A percentile compares a stretch with the other conserved stretches of the same genome.
These are phyloP conservation scores for Avena insularis DNA, from an alignment of 176 grass and related monocot genomes.

Conservation along the genomic window DNA sequence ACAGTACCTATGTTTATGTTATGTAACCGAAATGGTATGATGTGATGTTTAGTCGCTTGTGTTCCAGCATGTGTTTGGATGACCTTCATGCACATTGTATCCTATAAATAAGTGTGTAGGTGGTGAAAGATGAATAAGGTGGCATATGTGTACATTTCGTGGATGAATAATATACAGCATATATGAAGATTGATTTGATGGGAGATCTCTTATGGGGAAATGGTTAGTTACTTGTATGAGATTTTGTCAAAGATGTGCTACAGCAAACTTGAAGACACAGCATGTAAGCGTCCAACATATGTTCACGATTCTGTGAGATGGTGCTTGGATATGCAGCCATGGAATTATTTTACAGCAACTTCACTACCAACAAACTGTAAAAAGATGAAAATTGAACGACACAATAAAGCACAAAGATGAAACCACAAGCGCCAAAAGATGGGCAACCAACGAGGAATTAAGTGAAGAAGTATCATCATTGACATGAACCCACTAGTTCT, in stretches of 20 bases:
- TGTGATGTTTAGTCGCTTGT: not conserved
- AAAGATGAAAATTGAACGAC: not conserved
- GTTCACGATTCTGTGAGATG: not conserved
- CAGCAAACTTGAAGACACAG: not conserved
- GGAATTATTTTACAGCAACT: not conserved
- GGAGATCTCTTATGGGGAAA: not conserved
- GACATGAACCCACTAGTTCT: slow-evolving; percentile 6
- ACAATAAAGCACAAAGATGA: not conserved
- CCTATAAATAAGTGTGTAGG: slow-evolving; percentile 31
- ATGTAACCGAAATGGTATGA: not conserved
- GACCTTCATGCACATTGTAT: not conserved
- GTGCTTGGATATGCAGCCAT: not conserved
- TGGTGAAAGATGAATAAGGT: slow-evolving; percentile 21
- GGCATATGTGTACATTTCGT: slow-evolving; percentile 11
- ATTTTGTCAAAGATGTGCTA: not conserved
- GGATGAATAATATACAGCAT: slow-evolving; percentile 8
- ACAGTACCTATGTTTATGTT: not conserved
- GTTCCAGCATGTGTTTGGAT: not conserved
- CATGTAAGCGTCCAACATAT: not conserved
- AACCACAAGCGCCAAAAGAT: not conserved
- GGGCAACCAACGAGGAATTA: not conserved
- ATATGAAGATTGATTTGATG: not conserved
- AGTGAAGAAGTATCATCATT: not conserved
- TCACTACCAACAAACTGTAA: not conserved
- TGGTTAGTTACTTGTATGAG: not conserved